Percentiles rank a stretch among this genome's conserved stretches.
Evolutionary conservation across 1,284 basidiomycete species (phyloP).

Genomic region (Thelephora terrestris): DNA sequence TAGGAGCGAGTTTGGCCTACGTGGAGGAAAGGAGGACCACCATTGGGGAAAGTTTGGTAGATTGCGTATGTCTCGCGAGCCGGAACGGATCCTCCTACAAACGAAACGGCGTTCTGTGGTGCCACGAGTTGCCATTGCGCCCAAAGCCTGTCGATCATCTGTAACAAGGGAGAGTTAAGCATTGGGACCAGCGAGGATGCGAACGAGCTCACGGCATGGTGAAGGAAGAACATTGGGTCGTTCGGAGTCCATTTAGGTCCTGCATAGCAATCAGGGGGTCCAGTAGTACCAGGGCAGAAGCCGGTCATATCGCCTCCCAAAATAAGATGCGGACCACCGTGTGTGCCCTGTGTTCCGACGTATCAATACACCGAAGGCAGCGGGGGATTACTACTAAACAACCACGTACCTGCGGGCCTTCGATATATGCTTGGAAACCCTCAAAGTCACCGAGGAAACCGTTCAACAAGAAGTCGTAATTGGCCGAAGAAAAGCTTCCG

Average conservation of each 20-base stretch:
- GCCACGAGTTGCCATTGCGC: constrained; percentile 27
- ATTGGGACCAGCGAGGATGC: background rate
- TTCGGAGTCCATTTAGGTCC: constrained; percentile 22
- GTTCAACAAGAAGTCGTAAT: constrained; percentile 19
- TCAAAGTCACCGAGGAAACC: constrained; percentile 24
- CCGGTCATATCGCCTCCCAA: constrained; percentile 22
- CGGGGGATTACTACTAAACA: background rate
- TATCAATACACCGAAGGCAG: background rate
- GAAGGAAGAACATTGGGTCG: constrained; percentile 28
- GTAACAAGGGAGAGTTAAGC: background rate
- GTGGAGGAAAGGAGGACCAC: constrained; percentile 22
- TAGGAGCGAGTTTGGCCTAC: constrained; percentile 14
- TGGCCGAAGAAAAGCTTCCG: constrained; percentile 20
- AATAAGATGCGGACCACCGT: constrained; percentile 20
- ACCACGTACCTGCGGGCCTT: constrained; percentile 17
- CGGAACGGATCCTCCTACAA: constrained; percentile 23
- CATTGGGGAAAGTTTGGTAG: constrained; percentile 22
- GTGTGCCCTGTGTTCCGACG: constrained; percentile 16
- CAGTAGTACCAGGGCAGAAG: constrained; percentile 13
- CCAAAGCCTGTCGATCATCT: constrained; percentile 34
- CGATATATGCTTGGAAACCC: constrained; percentile 26
- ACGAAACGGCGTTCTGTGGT: constrained; percentile 19
- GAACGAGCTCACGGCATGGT: constrained; percentile 23
- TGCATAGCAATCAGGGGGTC: constrained; percentile 11
- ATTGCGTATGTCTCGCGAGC: constrained; percentile 17